Conservation (phyloP, 164 flowering plant genomes). For the Umbilicus rupestris region DNA sequence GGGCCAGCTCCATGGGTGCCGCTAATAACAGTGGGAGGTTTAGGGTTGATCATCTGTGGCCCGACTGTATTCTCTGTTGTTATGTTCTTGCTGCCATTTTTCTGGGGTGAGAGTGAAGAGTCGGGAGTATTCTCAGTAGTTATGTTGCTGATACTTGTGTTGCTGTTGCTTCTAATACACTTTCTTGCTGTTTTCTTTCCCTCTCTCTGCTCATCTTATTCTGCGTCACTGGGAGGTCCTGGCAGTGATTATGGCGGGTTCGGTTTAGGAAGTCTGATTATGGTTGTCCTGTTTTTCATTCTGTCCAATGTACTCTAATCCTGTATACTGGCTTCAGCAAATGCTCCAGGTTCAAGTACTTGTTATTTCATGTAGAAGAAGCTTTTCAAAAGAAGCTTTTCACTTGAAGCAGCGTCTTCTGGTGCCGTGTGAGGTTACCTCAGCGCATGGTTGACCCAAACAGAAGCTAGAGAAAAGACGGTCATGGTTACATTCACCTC, state of each 20-base stretch:
- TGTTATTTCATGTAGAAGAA: background rate
- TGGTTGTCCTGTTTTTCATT: conserved; percentile 5
- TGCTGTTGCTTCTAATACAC: background rate
- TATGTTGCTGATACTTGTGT: background rate
- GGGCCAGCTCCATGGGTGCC: conserved; percentile 8
- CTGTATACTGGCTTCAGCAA: background rate
- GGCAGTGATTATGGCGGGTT: background rate
- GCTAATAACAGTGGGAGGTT: background rate
- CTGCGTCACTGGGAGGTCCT: background rate
- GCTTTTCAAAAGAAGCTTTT: background rate
- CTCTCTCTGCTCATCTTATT: conserved; percentile 4
- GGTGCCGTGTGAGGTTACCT: background rate
- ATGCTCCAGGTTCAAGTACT: background rate
- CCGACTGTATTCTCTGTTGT: background rate
- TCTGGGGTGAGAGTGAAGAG: conserved; percentile 5
- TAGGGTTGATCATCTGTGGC: conserved; percentile 6
- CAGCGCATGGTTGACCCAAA: background rate
- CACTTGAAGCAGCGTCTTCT: background rate
- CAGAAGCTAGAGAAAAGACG: no score
- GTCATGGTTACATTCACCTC: background rate
- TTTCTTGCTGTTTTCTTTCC: conserved; percentile 7
- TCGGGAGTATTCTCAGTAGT: background rate
- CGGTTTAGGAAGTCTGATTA: background rate
- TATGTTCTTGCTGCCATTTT: background rate
- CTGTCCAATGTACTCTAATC: background rate